Evolutionary conservation across 306 rosid genomes (phyloP), one percentile per base, ranked within the genome.

Genomic region (Rosa chinensis): DNA sequence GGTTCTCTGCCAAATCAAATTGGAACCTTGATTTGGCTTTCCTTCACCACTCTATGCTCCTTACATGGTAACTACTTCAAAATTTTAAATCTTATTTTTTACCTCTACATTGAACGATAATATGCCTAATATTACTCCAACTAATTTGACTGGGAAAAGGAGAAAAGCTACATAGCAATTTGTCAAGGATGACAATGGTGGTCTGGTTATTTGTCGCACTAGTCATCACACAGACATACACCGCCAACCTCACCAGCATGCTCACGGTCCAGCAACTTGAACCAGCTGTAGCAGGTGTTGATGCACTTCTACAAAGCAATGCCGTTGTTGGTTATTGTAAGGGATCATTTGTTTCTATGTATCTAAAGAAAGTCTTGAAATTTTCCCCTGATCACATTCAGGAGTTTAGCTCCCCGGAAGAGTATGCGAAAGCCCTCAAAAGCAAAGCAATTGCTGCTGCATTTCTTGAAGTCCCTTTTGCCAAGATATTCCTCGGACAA

Each of bases 131-230:
- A 39, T 64, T 32, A 2, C 37, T 32, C 37, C 37, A 32, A 32
- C 3, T 28, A 25, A 70, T 62, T 67, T 73, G 50, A 35, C 4
- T 67, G 53, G 55, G 3, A 45, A 39, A 50, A 84, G 92, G 90
- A 20, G 78, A 44, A 0, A 79, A 76, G 81, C 73, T 86, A 21
- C 83, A 80, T 28, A 87, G 78, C 78, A 82, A 82, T 68, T 75
- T 89, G n/a, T 85, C 93, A 3, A 23, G 87, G 76, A 79, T 86
- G 84, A 75, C 82, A 56, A 80, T 80, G 85, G 82, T 87, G 79
- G 82, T 82, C 2, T 89, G 93, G 93, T 17, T 86, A 20, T 89
- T 86, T 74, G 84, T 89, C 53, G 85, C 88, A 0, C 83, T 89
- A 1, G 74, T 87, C 78, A 79, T 89, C 16, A 82, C 81, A 39